Conservation (phyloP, 257 asterid species). For the Dorcoceras hygrometricum region DNA sequence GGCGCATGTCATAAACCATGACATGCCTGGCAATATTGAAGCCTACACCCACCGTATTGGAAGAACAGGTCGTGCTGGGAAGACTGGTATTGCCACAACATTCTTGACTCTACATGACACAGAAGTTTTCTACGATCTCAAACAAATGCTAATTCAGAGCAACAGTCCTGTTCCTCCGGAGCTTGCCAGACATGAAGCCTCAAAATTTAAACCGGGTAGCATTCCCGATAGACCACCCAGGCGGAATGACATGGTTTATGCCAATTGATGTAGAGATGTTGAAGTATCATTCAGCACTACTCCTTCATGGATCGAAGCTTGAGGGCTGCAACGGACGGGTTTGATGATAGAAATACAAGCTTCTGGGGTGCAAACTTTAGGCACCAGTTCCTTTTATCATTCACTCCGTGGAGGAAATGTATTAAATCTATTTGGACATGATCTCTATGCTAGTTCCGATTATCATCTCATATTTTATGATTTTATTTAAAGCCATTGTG, state of each 20-base stretch:
- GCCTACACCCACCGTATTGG: slow-evolving; percentile 67
- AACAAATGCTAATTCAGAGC: slow-evolving; percentile 61
- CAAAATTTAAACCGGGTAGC: slow-evolving; percentile 46
- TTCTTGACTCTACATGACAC: slow-evolving; percentile 61
- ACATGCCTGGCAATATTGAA: slow-evolving; percentile 58
- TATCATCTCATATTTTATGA: not conserved
- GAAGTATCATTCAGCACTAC: not conserved
- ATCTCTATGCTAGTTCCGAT: not conserved
- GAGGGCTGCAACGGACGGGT: not conserved
- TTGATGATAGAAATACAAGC: slow-evolving; percentile 18
- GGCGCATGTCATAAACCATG: slow-evolving; percentile 58
- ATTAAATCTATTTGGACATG: too few relatives aligned
- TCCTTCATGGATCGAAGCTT: not conserved
- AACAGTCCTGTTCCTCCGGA: slow-evolving; percentile 53
- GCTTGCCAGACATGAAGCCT: slow-evolving; percentile 48
- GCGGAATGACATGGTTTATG: slow-evolving; percentile 42
- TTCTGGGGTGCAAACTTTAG: slow-evolving; percentile 1
- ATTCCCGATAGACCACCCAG: slow-evolving; percentile 50
- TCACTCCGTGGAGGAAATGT: slow-evolving; percentile 10
- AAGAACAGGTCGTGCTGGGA: slow-evolving; percentile 70
- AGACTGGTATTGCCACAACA: slow-evolving; percentile 60
- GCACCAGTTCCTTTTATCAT: slow-evolving; percentile 5
- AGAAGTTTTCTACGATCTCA: slow-evolving; percentile 55
- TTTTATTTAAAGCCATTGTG: not conserved
- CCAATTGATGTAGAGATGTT: slow-evolving; percentile 30